Evolutionary conservation across 1,284 basidiomycete species (phyloP).

Genomic region (Ceratobasidium sp.): DNA sequence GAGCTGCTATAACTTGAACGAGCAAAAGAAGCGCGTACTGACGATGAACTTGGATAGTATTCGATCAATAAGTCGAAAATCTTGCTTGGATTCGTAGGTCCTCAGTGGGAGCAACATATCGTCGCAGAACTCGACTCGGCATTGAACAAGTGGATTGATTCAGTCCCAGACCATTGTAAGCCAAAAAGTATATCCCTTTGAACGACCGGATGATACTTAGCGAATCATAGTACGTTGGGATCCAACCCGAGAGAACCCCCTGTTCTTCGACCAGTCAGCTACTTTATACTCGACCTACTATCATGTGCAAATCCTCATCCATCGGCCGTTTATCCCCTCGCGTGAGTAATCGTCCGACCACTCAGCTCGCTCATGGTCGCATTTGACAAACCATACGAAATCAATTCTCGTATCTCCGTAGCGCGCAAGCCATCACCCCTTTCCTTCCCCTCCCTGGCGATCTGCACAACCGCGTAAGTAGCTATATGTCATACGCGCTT

Average conservation of each 20-base stretch:
- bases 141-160: slow-evolving; percentile 81
- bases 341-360: slow-evolving; percentile 50
- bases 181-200: slow-evolving; percentile 8
- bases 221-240: slow-evolving; percentile 76
- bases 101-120: slow-evolving; percentile 75
- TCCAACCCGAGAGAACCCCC: slow-evolving; percentile 68
- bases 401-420: slow-evolving; percentile 49
- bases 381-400: slow-evolving; percentile 54
- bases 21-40: background rate
- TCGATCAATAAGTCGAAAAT: slow-evolving; percentile 75
- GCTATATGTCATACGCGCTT: background rate
- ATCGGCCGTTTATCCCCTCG: slow-evolving; percentile 85
- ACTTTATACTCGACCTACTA: slow-evolving; percentile 78
- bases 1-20: slow-evolving; percentile 26
- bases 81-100: slow-evolving; percentile 70
- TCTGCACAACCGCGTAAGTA: slow-evolving; percentile 79
- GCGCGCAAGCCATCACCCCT: slow-evolving; percentile 69
- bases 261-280: slow-evolving; percentile 79
- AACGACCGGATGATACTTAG: background rate
- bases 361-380: background rate
- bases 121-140: slow-evolving; percentile 80
- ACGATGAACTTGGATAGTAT: slow-evolving; percentile 66
- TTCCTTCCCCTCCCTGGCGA: slow-evolving; percentile 80
- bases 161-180: slow-evolving; percentile 78
- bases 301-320: slow-evolving; percentile 81